These are phyloP conservation scores for Microbotryum lychnidis-dioicae DNA, from an alignment of 1,284 basidiomycete genomes.

Conservation along the genomic window DNA sequence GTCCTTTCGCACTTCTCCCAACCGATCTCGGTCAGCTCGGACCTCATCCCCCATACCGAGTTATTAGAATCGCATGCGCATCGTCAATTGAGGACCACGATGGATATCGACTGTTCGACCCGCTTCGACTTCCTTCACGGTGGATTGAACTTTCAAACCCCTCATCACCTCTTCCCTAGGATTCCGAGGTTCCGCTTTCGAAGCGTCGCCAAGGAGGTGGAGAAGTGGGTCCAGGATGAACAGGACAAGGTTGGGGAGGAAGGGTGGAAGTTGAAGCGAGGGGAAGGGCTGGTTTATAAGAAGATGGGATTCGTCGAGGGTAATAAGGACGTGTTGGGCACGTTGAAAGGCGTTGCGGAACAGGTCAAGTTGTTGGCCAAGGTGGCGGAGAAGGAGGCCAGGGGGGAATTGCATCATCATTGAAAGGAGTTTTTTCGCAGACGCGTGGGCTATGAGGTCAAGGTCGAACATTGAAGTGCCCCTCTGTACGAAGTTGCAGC, in stretches of 20 bases:
- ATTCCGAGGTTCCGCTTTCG: constrained; percentile 88
- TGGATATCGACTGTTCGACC: constrained; percentile 82
- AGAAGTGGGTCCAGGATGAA: constrained; percentile 31
- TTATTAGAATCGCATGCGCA: constrained; percentile 91
- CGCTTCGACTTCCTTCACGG: constrained; percentile 85
- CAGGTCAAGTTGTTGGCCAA: constrained; percentile 66
- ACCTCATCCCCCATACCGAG: constrained; percentile 47
- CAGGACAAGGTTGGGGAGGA: constrained; percentile 5
- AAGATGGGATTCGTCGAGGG: constrained; percentile 84
- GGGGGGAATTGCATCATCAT: constrained; percentile 37
- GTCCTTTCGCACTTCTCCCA: constrained; percentile 97
- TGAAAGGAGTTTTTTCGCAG: neutral
- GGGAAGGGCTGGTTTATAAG: constrained; percentile 75
- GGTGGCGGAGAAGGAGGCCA: constrained; percentile 53
- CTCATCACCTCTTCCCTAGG: constrained; percentile 94
- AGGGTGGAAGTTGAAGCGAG: constrained; percentile 41
- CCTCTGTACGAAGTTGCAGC: no score
- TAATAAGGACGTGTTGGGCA: constrained; percentile 66
- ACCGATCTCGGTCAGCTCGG: constrained; percentile 45
- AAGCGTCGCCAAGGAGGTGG: constrained; percentile 48
- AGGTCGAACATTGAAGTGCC: constrained; percentile 13
- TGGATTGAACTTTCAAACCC: constrained; percentile 87
- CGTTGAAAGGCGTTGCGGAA: constrained; percentile 67
- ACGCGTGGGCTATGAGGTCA: constrained; percentile 19
- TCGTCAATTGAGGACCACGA: constrained; percentile 89